Base-by-base conservation (phyloP, 805 yeast genomes). In the Wickerhamomyces silvicola region DNA sequence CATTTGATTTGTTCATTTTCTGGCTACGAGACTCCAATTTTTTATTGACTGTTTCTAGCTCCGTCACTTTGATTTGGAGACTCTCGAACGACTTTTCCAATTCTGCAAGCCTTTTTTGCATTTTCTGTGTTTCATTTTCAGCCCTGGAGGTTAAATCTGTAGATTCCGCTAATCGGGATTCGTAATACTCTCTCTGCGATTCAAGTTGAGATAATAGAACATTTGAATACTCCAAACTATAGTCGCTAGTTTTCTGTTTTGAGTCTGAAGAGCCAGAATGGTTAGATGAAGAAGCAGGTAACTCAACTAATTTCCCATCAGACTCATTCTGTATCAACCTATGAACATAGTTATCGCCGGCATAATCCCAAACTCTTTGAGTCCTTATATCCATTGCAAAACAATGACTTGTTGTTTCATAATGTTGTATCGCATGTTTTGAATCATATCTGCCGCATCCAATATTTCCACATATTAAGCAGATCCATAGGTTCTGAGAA, bases 291-390 rank as follows among this genome's bases (percentile, higher is more conserved):
- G 36, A 27, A 1, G 40, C 35, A 9, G 42, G 40, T 10, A 86
- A 63, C 53, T 87, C 97, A 3, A 87, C 95, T 20, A 88, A 57
- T 46, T 88, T 88, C 1, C 97, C 97, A 52, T 87, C 96, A 0
- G 80, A 68, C 52, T 83, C 88, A 55, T 84, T 86, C 39, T 87
- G 85, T 4, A 87, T 70, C 26, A 87, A 59, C 30, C 97, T 57
- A 55, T 87, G 97, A 8, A 87, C 96, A 54, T 87, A 87, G 42
- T 76, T 78, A 52, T 87, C 97, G 3, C 88, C 88, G 0, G 88
- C 87, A 53, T 87, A 87, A 54, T 87, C 96, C 97, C 97, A 87
- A 1, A 87, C 95, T 24, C 97, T 64, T 39, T 87, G 92, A 0
- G 94, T 74, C 9, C 66, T 58, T 28, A 84, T 63, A 49, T 87